Base-by-base conservation (phyloP, 1,284 basidiomycete genomes). In the Earliella scabrosa region DNA sequence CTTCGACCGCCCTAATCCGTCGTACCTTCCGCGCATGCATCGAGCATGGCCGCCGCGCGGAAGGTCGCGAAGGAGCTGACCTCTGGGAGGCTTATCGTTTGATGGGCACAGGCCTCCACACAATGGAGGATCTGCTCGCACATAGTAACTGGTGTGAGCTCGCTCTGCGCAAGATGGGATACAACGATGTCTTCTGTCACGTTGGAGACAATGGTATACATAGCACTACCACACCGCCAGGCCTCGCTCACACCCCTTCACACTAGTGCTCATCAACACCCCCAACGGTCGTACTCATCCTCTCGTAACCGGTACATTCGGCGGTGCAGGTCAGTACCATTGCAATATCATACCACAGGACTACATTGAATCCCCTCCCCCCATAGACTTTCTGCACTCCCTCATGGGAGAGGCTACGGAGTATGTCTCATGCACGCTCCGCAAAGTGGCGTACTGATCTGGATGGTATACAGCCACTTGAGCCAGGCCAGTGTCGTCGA, bases 261-360 rank as follows among this genome's bases (percentile, higher is more conserved):
- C 10, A n/a, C 27, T 54, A 83, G 82, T 87, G 31, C 70, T 76
- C 29, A 78, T 91, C 53, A 78, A 87, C 45, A 86, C 89, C 2
- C 92, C 92, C 5, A 84, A 85, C 60, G 92, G 92, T 6, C 76
- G 75, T 24, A 86, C 88, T 5, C 86, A 86, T 24, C 91, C 91
- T 46, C 78, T 94, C 24, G 85, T 94, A n/a, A 94, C 92, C 10
- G 92, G 89, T 20, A 92, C 90, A 0, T 94, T 94, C 65, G 92
- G 91, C 23, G 48, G 60, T 27, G 60, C 60, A 34, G 60, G 60
- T 62, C 21, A 18, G 49, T 48, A 4, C n/a, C n/a, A n/a, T n/a
- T n/a, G n/a, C n/a, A n/a, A n/a, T n/a, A n/a, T n/a, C n/a, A n/a
- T n/a, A n/a, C n/a, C n/a, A n/a, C n/a, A n/a, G n/a, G n/a, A n/a